phyloP scores from a whole-genome alignment of 148 eudicot genomes.

The Dysphania ambrosioides region DNA sequence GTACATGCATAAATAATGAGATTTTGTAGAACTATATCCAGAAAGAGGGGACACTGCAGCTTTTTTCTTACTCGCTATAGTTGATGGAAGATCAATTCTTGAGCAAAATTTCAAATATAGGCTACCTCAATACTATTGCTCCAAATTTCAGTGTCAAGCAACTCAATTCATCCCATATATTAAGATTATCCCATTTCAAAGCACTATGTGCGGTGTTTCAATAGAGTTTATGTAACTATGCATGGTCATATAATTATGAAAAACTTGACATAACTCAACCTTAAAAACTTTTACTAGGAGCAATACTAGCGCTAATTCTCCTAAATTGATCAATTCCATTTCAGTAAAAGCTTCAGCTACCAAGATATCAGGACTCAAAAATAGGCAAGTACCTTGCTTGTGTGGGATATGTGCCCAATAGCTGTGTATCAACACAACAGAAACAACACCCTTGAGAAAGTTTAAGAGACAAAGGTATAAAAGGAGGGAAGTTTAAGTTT shows the following conservation, averaged over 20 bases:
- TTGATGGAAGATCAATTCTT: not conserved
- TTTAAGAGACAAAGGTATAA: not conserved
- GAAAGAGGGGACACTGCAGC: not conserved
- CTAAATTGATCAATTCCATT: not conserved
- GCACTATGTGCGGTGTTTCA: too few species aligned
- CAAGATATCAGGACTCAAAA: not conserved
- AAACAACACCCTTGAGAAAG: constrained; percentile 25
- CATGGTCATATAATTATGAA: not conserved
- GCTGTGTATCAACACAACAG: constrained; percentile 54
- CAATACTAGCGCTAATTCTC: not conserved
- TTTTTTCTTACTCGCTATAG: not conserved
- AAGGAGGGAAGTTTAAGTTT: constrained; percentile 26
- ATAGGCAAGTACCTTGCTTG: constrained; percentile 57
- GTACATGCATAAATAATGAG: not conserved
- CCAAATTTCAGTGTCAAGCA: not conserved
- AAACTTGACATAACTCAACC: not conserved
- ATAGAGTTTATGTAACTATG: too few species aligned
- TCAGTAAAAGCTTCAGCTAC: not conserved
- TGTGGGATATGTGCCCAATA: constrained; percentile 71
- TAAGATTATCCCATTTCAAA: too few species aligned
- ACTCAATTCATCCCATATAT: not conserved
- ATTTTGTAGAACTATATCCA: not conserved
- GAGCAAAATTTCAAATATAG: not conserved
- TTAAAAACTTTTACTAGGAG: not conserved
- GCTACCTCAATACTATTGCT: not conserved